Evolutionary conservation across 1,284 basidiomycete genomes (phyloP), one percentile per base, ranked within the genome.

Genomic region (Sanghuangporus weigelae): DNA sequence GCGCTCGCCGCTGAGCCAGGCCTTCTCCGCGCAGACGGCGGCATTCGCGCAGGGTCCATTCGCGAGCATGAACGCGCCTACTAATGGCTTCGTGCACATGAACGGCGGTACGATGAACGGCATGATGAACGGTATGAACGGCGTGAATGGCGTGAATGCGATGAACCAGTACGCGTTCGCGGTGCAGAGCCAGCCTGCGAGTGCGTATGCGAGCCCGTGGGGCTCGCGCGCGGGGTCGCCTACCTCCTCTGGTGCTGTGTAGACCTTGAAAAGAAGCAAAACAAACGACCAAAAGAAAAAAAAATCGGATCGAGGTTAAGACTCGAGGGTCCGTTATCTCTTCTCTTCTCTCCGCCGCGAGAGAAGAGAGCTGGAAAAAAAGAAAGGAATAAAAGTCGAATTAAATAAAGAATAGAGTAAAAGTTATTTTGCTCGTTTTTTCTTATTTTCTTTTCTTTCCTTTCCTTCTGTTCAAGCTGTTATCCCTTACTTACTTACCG

Each of bases 171-270:
- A n/a, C n/a, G 40, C 38, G 31, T 39, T 58, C 14, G 57, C 56
- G 59, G 57, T 62, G 48, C 56, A 60, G 31, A 63, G 61, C 42
- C 64, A 66, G 26, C 64, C 64, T 19, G 56, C 64, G 56, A 66
- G 64, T 51, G 64, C 64, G 46, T 66, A 66, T 46, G 64, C 64
- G 38, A 59, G 38, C n/a, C 64, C 64, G 56, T 66, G 57, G 56
- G 55, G 55, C 14, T 57, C 50, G n/a, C 56, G 61, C 11, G 44
- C 51, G 19, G 60, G 49, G 12, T 60, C 64, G 54, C 64, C 64
- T 39, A 67, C 63, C 64, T 38, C 69, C 70, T 65, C 71, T 73
- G 49, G 64, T 67, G 58, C 60, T 57, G 40, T 11, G 4, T 46
- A 14, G 44, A 14, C 44, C 1, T 14, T 46, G 44, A 21, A 7